Evolutionary conservation across 192 early-diverging fungal species (phyloP).

Genomic region (Spizellomyces sp.): DNA sequence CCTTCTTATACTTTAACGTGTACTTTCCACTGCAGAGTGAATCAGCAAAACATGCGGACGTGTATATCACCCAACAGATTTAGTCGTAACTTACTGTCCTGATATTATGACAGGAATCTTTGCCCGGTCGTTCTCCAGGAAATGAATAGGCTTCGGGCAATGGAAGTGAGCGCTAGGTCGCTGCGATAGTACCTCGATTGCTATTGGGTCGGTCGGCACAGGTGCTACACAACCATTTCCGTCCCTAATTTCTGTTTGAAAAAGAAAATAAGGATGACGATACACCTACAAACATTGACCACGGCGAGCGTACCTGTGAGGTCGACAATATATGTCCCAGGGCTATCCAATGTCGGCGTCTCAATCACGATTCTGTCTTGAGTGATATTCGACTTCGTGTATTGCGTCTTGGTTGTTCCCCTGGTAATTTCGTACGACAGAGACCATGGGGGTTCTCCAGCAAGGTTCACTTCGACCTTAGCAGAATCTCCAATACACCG

Average conservation of each 20-base stretch:
- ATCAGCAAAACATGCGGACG: too few relatives aligned
- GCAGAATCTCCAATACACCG: constrained; percentile 45
- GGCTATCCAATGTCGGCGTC: constrained; percentile 25
- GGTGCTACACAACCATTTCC: constrained; percentile 47
- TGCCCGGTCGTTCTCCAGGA: constrained; percentile 39
- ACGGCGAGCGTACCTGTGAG: constrained; percentile 14
- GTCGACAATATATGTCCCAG: constrained; percentile 48
- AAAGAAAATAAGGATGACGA: too few relatives aligned
- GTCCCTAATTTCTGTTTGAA: constrained; percentile 43
- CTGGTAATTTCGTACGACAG: constrained; percentile 47
- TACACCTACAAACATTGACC: constrained; percentile 21
- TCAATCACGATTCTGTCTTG: constrained; percentile 23
- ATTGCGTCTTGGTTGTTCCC: constrained; percentile 30
- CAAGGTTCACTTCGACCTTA: constrained; percentile 22
- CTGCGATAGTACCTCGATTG: constrained; percentile 46
- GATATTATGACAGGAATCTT: constrained; percentile 31
- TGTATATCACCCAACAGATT: too few relatives aligned
- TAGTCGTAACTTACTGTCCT: constrained; percentile 21
- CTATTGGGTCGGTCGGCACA: constrained; percentile 33
- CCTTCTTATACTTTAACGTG: constrained; percentile 12
- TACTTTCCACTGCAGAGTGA: constrained; percentile 5
- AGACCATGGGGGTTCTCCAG: constrained; percentile 44
- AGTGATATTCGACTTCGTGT: constrained; percentile 1
- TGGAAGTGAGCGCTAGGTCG: constrained; percentile 46
- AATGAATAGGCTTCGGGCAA: constrained; percentile 32